Conservation (phyloP, 2,329 filamentous ascomycete genomes). For the Calonectria henricotiae region DNA sequence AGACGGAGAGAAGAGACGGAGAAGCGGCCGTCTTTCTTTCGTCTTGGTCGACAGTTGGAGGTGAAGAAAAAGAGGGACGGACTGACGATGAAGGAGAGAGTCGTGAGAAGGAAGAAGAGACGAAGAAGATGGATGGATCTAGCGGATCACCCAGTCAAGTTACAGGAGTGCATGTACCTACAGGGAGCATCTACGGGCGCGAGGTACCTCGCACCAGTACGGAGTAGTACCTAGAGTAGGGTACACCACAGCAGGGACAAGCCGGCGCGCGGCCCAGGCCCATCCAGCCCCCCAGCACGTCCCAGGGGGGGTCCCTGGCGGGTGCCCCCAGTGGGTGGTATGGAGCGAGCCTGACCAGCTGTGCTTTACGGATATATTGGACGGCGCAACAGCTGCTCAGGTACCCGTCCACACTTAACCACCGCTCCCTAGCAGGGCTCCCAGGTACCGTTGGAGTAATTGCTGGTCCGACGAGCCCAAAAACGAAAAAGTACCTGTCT, state of each 20-base stretch:
- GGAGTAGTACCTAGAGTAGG: neutral
- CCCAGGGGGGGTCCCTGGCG: slow-evolving; percentile 20
- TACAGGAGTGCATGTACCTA: slow-evolving; percentile 31
- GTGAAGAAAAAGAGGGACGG: slow-evolving; percentile 48
- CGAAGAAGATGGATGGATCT: slow-evolving; percentile 39
- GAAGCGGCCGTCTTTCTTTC: slow-evolving; percentile 46
- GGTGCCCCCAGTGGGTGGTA: slow-evolving; percentile 26
- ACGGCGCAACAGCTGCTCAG: slow-evolving; percentile 16
- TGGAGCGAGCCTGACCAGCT: slow-evolving; percentile 22
- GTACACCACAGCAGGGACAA: slow-evolving; percentile 29
- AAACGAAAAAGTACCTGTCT: neutral
- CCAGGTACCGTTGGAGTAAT: slow-evolving; percentile 19
- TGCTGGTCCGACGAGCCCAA: slow-evolving; percentile 14
- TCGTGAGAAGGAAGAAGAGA: slow-evolving; percentile 47
- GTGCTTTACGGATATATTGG: slow-evolving; percentile 11
- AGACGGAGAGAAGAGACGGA: slow-evolving; percentile 44
- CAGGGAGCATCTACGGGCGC: slow-evolving; percentile 15
- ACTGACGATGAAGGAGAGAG: slow-evolving; percentile 57
- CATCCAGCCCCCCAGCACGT: slow-evolving; percentile 29
- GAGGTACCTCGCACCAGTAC: slow-evolving; percentile 13
- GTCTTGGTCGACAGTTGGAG: slow-evolving; percentile 58
- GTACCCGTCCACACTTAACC: slow-evolving; percentile 24
- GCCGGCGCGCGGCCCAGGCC: slow-evolving; percentile 34
- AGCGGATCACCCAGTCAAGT: slow-evolving; percentile 18
- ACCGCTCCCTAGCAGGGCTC: slow-evolving; percentile 22